A percentile compares a stretch with the other conserved stretches of the same genome.
These are phyloP conservation scores for Diaporthe caulivora DNA, from an alignment of 2,329 filamentous ascomycete species.

Conservation along the genomic window DNA sequence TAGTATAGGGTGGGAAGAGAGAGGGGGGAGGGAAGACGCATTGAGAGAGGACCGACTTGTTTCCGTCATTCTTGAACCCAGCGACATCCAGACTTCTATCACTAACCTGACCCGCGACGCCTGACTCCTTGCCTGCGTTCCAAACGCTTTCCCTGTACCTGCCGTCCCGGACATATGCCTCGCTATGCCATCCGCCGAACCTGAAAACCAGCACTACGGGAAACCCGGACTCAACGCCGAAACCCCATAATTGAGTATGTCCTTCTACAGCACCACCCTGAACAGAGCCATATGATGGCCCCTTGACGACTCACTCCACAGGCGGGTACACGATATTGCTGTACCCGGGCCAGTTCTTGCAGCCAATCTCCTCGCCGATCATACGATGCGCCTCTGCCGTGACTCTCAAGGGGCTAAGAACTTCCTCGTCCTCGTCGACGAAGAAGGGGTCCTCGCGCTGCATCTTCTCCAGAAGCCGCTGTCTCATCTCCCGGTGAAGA, in stretches of 20 bases:
- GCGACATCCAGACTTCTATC: neutral
- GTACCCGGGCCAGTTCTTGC: conserved; percentile 34
- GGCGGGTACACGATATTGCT: conserved; percentile 5
- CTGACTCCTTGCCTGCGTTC: conserved; percentile 1
- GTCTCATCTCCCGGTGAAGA: conserved; percentile 34
- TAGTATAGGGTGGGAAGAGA: neutral
- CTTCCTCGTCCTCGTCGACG: neutral
- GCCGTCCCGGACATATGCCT: neutral
- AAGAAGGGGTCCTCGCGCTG: neutral
- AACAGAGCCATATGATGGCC: neutral
- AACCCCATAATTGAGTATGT: neutral
- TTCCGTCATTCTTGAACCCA: neutral
- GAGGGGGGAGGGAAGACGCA: neutral
- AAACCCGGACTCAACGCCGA: neutral
- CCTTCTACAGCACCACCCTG: neutral
- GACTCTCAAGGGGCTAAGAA: neutral
- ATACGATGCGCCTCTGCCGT: conserved; percentile 22
- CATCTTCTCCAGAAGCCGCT: conserved; percentile 5
- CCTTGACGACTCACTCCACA: conserved; percentile 6
- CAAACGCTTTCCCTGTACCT: neutral
- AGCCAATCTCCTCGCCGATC: conserved; percentile 32
- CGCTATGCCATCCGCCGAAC: neutral
- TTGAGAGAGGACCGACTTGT: neutral
- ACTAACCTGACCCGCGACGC: neutral
- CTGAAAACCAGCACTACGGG: neutral